Evolutionary conservation across 2,329 filamentous ascomycete species (phyloP).

Genomic region (Rhinocladiella similis): DNA sequence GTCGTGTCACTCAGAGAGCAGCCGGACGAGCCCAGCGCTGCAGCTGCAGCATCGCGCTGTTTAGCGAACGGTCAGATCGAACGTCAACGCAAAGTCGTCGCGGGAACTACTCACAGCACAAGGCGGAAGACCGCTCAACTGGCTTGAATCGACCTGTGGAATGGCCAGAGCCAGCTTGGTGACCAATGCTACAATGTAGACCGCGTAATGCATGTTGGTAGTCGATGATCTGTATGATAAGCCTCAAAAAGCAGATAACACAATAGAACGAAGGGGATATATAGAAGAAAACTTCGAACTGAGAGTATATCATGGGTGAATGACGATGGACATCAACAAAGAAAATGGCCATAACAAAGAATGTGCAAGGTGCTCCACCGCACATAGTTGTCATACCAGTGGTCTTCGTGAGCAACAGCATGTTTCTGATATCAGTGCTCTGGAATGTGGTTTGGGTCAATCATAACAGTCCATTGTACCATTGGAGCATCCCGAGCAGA

Average conservation of each 20-base stretch:
- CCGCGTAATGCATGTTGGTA: constrained; percentile 13
- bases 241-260: not conserved
- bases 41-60: constrained; percentile 18
- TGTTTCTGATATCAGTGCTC: not conserved
- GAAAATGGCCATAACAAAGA: not conserved
- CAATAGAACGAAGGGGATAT: not conserved
- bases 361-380: not conserved
- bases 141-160: constrained; percentile 15
- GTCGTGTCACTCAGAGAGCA: constrained; percentile 12
- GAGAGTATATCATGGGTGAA: not conserved
- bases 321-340: not conserved
- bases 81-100: not conserved
- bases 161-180: constrained; percentile 10
- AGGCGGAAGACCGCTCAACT: constrained; percentile 16
- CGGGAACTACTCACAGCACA: constrained; percentile 22
- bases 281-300: not conserved
- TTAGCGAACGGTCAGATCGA: not conserved
- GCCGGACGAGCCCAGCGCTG: constrained; percentile 15
- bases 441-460: no score
- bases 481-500: no score
- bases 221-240: not conserved
- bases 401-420: not conserved
- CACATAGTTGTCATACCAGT: not conserved
- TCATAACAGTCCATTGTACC: no score
- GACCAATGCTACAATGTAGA: constrained; percentile 10